These are phyloP conservation scores for barley (Hordeum vulgare) DNA, from an alignment of 176 grass and related monocot species.

Conservation along the genomic window MorexV3_pseudomolecules_assembly NC_058524.1:543117368-543117867, in stretches of 20 bases:
- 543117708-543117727: background rate
- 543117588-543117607: background rate
- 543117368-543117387: constrained; percentile 42
- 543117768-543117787: background rate
- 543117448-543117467: constrained; percentile 80
- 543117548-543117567: background rate
- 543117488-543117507: constrained; percentile 70
- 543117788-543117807: background rate
- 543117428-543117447: constrained; percentile 89
- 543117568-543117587: background rate
- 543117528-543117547: background rate
- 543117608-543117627: background rate
- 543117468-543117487: constrained; percentile 73
- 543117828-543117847: background rate
- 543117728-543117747: background rate
- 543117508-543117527: constrained; percentile 14
- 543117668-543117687: background rate
- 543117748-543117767: background rate
- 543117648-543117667: background rate
- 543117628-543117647: background rate
- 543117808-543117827: background rate
- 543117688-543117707: background rate
- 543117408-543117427: constrained; percentile 77
- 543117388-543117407: constrained; percentile 43
- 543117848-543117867: background rate